Conservation (phyloP, 495 filamentous ascomycete genomes). For the Usnea hakonensis region DNA sequence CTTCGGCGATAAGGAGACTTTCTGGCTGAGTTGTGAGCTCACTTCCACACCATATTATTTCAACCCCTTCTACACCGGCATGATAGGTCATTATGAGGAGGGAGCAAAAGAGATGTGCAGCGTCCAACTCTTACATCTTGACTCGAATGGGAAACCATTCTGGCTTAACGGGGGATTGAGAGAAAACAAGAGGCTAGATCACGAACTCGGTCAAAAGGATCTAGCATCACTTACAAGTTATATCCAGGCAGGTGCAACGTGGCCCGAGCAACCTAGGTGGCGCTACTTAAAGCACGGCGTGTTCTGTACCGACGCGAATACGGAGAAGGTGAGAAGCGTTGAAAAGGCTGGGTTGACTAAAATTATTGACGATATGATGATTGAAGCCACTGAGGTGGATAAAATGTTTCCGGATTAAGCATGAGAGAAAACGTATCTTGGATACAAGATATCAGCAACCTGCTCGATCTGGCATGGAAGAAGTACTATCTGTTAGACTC, state of each 20-base stretch:
- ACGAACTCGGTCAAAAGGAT: conserved; percentile 1
- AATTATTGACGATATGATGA: neutral
- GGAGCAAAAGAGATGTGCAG: conserved; percentile 3
- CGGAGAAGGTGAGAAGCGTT: neutral
- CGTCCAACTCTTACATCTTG: neutral
- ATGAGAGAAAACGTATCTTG: neutral
- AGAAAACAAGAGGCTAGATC: conserved; percentile 2
- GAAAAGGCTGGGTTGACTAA: neutral
- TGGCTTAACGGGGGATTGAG: conserved; percentile 1
- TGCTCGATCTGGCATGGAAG: neutral
- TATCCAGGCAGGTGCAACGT: neutral
- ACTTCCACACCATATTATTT: neutral
- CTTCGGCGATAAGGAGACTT: neutral
- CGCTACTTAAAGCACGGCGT: neutral
- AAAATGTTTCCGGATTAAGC: neutral
- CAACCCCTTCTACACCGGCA: neutral
- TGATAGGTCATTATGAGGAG: neutral
- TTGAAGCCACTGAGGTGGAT: neutral
- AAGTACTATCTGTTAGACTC: neutral
- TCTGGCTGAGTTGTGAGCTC: neutral
- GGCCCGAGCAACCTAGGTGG: neutral
- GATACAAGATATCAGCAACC: neutral
- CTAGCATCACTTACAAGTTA: neutral
- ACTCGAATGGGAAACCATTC: neutral
- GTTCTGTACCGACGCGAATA: neutral